These are phyloP conservation scores for Penium margaritaceum DNA, from an alignment of 139 green algal species.

Conservation along the genomic window DNA sequence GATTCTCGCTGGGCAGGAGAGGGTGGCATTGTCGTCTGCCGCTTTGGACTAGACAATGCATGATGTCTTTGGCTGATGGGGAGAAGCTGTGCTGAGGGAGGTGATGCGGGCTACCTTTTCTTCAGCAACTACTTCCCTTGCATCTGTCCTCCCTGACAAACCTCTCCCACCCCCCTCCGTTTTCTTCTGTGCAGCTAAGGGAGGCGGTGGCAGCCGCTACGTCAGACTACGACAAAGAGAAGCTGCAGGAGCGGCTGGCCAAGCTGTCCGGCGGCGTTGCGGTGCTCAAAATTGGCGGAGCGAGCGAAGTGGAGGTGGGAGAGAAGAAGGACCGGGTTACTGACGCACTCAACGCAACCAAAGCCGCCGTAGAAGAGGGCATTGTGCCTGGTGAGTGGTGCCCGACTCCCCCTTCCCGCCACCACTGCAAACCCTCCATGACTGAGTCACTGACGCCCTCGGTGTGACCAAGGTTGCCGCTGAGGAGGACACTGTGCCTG, in stretches of 20 bases:
- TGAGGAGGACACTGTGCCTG: too few species aligned
- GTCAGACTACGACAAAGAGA: constrained; percentile 95
- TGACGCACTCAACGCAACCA: constrained; percentile 97
- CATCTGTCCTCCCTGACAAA: not conserved
- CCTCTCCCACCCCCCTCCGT: too few species aligned
- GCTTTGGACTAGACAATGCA: too few species aligned
- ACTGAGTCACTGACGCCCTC: too few species aligned
- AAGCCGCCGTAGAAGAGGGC: constrained; percentile 96
- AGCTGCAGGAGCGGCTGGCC: constrained; percentile 94
- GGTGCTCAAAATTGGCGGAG: constrained; percentile 88
- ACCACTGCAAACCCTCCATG: too few species aligned
- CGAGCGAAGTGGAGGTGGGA: constrained; percentile 82
- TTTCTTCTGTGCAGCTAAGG: constrained; percentile 31
- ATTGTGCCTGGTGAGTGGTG: constrained; percentile 97
- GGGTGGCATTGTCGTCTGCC: too few species aligned
- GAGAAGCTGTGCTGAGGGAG: too few species aligned
- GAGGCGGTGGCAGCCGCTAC: constrained; percentile 64
- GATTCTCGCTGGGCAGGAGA: too few species aligned
- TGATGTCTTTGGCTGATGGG: too few species aligned
- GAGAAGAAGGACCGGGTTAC: constrained; percentile 98
- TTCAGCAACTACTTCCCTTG: not conserved
- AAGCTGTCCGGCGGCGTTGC: constrained; percentile 95
- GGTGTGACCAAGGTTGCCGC: too few species aligned
- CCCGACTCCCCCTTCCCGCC: too few species aligned
- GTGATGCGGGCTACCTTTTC: too few species aligned